Conservation (phyloP, 2,329 filamentous ascomycete genomes). For the Stenocarpella maydis region DNA sequence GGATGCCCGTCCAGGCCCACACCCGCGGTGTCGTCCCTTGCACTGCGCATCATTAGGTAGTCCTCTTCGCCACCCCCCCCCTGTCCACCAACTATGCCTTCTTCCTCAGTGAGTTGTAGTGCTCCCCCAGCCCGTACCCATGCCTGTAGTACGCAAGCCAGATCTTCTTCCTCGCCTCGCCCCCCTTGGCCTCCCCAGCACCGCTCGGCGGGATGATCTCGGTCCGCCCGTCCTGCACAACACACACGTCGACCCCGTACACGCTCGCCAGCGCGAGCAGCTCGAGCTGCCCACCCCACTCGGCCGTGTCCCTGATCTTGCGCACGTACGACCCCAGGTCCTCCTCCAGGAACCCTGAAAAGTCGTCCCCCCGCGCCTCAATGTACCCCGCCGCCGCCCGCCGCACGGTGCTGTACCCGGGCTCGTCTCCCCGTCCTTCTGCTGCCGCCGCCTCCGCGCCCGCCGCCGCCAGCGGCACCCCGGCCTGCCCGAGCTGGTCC, state of each 20-base stretch:
- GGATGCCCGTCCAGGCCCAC: background rate
- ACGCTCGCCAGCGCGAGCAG: constrained; percentile 82
- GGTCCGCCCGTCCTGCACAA: constrained; percentile 84
- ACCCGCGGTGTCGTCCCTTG: background rate
- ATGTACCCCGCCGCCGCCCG: constrained; percentile 82
- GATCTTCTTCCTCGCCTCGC: constrained; percentile 64
- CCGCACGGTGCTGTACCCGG: constrained; percentile 72
- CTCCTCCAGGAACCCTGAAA: constrained; percentile 87
- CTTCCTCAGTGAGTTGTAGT: constrained; percentile 88
- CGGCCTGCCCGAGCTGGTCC: constrained; percentile 73
- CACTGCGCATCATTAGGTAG: background rate
- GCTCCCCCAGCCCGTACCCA: constrained; percentile 92
- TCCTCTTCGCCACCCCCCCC: background rate
- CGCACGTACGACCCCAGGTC: constrained; percentile 74
- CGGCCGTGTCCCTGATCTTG: constrained; percentile 85
- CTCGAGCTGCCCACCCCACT: constrained; percentile 97
- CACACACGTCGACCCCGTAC: constrained; percentile 82
- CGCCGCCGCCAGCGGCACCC: constrained; percentile 50
- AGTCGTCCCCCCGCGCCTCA: constrained; percentile 75
- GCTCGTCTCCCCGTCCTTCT: constrained; percentile 40
- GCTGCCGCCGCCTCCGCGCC: constrained; percentile 12
- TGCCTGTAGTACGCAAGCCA: constrained; percentile 97
- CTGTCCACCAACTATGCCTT: constrained; percentile 35
- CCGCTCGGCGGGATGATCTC: constrained; percentile 72
- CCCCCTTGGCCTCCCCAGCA: constrained; percentile 45